Conservation (phyloP, 73 alveolate genomes). For the Stentor coeruleus region DNA sequence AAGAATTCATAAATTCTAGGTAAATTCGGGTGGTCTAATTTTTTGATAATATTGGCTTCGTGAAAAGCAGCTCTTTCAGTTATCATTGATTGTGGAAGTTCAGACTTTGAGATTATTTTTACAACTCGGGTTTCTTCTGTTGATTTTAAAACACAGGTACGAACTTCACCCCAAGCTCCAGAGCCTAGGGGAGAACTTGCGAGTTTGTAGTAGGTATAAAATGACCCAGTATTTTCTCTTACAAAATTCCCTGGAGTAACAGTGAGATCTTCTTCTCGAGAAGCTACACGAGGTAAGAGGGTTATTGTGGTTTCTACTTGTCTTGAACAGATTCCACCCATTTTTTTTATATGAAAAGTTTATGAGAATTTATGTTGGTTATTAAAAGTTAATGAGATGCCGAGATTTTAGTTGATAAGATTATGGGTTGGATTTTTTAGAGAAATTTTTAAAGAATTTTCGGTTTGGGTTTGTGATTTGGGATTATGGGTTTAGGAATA, state of each 20-base stretch:
- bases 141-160: not conserved
- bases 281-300: too few relatives aligned
- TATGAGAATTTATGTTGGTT: too few relatives aligned
- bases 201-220: not conserved
- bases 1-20: not conserved
- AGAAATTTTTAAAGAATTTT: too few relatives aligned
- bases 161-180: constrained; percentile 17
- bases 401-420: too few relatives aligned
- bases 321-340: too few relatives aligned
- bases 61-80: not conserved
- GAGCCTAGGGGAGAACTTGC: constrained; percentile 1
- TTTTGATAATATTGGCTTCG: not conserved
- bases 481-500: too few relatives aligned
- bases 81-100: not conserved
- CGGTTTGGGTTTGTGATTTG: too few relatives aligned
- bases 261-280: not conserved
- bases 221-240: not conserved
- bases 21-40: constrained; percentile 14
- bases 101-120: not conserved
- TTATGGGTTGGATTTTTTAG: too few relatives aligned
- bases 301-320: too few relatives aligned
- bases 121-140: constrained; percentile 23
- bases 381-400: too few relatives aligned
- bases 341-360: too few relatives aligned
- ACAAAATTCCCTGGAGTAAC: not conserved